Base-by-base conservation (phyloP, 495 filamentous ascomycete genomes). In the Penicillium ochrochloron region DNA sequence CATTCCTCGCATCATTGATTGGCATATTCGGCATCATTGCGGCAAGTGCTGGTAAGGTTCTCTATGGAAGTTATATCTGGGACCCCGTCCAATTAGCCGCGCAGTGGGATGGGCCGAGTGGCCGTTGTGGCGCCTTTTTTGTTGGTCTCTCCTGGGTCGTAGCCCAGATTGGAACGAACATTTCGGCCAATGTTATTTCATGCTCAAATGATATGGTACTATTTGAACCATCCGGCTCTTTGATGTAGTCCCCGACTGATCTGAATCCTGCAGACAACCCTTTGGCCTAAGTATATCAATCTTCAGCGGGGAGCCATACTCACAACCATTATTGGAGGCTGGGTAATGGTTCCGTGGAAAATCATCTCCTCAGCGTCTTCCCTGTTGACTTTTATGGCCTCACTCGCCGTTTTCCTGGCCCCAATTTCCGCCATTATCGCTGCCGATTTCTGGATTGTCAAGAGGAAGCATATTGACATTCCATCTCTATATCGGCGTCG, bases 51-150 rank as follows among this genome's bases (percentile, higher is more conserved):
- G 78, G 80, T n/a, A 76, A 78, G 59, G 75, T 78, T 7, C 78
- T 85, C 60, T 88, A 84, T 70, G 84, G 81, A 63, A 67, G 75
- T 0, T 77, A 83, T 34, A 70, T 80, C 27, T 88, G 85, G 86
- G 84, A 88, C 67, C 86, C 85, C 5, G 77, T 86, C 21, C 77
- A 78, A 15, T 75, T 87, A 44, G 76, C 84, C 62, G 70, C 72
- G 8, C 70, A 82, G 21, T 86, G 84, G 84, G 42, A 46, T 21
- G 42, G 42, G 19, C 42, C 42, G n/a, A 71, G 78, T 37, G 80
- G 81, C 29, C 80, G 85, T 27, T 81, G 83, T 31, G 83, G 83
- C 39, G 80, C 83, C 52, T 88, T 88, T 76, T 89, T 89, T 69
- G 81, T 78, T 11, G 74, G 66, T 12, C 65, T 75, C 33, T 83